Evolutionary conservation across 352 stramenopile genomes (phyloP).

Genomic region (Globisporangium emineosum): DNA sequence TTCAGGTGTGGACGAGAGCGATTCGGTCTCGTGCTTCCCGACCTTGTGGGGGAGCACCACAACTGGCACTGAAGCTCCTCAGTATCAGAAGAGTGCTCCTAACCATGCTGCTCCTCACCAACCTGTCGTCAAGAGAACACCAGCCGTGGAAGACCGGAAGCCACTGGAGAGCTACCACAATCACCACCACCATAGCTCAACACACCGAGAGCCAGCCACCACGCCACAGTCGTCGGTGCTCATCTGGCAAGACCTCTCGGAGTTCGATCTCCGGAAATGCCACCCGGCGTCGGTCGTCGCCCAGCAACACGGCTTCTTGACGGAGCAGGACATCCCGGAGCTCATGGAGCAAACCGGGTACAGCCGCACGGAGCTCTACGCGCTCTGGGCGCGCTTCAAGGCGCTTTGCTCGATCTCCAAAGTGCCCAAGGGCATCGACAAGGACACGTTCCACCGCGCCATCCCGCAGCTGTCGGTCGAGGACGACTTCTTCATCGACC

Average conservation of each 20-base stretch:
- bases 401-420: constrained; percentile 58
- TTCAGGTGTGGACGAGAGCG: neutral
- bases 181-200: neutral
- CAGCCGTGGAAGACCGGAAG: neutral
- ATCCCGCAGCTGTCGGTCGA: constrained; percentile 61
- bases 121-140: neutral
- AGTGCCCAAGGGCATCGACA: constrained; percentile 48
- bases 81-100: neutral
- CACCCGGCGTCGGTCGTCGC: constrained; percentile 32
- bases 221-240: constrained; percentile 5
- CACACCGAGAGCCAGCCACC: neutral
- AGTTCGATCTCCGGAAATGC: constrained; percentile 28
- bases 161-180: neutral
- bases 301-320: constrained; percentile 50
- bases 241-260: constrained; percentile 20
- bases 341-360: constrained; percentile 54
- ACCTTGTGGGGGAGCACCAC: constrained; percentile 21
- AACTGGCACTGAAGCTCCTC: neutral
- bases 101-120: neutral
- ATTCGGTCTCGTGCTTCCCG: constrained; percentile 16
- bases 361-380: constrained; percentile 57
- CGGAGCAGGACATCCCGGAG: constrained; percentile 47
- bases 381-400: constrained; percentile 70
- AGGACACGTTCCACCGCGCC: constrained; percentile 58
- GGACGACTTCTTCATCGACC: constrained; percentile 74